A percentile compares a stretch with the other conserved stretches of the same genome.
phyloP scores from a whole-genome alignment of 495 filamentous ascomycete genomes.

The Xylaria venustula region DNA sequence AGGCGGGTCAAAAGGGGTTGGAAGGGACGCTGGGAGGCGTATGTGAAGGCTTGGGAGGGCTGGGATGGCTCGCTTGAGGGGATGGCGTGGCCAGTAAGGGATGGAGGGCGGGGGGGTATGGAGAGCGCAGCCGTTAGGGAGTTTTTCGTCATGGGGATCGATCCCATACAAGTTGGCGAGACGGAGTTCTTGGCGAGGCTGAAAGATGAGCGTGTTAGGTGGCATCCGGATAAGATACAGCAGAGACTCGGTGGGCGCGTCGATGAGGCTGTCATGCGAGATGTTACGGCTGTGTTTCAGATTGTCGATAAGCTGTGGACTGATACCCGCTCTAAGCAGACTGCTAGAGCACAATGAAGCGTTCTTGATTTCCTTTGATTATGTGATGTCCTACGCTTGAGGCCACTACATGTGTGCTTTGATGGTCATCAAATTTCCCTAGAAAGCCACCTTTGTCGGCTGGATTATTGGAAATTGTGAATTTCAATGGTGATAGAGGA shows the following conservation, averaged over 20 bases:
- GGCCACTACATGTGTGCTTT: no score
- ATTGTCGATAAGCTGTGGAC: conserved; percentile 81
- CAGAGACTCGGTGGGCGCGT: conserved; percentile 75
- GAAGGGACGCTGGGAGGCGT: conserved; percentile 59
- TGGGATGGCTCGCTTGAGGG: conserved; percentile 43
- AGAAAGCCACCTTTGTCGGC: no score
- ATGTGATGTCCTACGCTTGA: neutral
- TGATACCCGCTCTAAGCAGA: conserved; percentile 45
- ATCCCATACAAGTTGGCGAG: conserved; percentile 49
- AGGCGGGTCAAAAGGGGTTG: conserved; percentile 36
- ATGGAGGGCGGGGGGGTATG: conserved; percentile 47
- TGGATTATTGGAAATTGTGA: no score
- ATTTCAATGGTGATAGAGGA: no score
- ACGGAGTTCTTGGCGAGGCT: conserved; percentile 61
- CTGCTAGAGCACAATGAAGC: conserved; percentile 15
- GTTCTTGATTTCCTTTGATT: neutral
- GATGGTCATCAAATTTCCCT: no score
- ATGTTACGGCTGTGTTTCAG: conserved; percentile 89
- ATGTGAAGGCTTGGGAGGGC: conserved; percentile 58
- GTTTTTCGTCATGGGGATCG: conserved; percentile 44
- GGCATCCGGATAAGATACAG: conserved; percentile 99
- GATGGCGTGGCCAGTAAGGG: conserved; percentile 79
- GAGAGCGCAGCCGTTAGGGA: conserved; percentile 30
- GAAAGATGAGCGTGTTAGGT: conserved; percentile 83
- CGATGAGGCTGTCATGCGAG: conserved; percentile 63